Percentiles rank a stretch among this genome's conserved stretches.
phyloP scores from a whole-genome alignment of 768 basidiomycete genomes.

The Candolleomyces efflorescens region DNA sequence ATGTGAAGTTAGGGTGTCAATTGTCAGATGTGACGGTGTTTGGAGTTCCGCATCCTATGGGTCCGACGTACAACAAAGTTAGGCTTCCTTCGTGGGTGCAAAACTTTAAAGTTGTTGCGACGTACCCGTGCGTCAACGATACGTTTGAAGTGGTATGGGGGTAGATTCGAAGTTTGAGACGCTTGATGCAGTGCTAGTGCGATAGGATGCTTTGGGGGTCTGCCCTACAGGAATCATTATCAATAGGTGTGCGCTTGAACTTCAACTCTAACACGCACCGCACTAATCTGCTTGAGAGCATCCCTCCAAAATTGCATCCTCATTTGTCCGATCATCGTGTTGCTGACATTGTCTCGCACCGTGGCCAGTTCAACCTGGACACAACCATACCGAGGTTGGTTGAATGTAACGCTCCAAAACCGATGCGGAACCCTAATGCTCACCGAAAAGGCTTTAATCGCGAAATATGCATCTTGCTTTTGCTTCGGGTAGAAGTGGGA shows the following conservation, averaged over 20 bases:
- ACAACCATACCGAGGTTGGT: slow-evolving; percentile 6
- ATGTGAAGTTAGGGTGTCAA: slow-evolving; percentile 64
- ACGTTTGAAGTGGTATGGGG: slow-evolving; percentile 74
- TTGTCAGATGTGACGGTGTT: slow-evolving; percentile 59
- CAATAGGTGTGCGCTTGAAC: slow-evolving; percentile 11
- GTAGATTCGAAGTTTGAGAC: slow-evolving; percentile 44
- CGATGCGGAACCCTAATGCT: slow-evolving; percentile 19
- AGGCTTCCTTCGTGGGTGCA: slow-evolving; percentile 6
- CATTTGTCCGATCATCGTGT: slow-evolving; percentile 72
- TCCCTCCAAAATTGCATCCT: slow-evolving; percentile 88
- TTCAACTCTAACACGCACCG: slow-evolving; percentile 40
- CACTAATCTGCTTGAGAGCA: slow-evolving; percentile 60
- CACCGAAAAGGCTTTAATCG: slow-evolving; percentile 81
- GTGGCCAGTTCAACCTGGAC: slow-evolving; percentile 71
- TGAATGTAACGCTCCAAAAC: neutral
- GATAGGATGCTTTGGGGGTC: slow-evolving; percentile 76
- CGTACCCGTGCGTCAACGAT: slow-evolving; percentile 82
- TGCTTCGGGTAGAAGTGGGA: slow-evolving; percentile 69
- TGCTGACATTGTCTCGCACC: slow-evolving; percentile 73
- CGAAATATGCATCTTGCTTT: slow-evolving; percentile 66
- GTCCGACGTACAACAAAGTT: slow-evolving; percentile 13
- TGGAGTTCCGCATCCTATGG: slow-evolving; percentile 62
- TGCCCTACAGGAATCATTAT: slow-evolving; percentile 42
- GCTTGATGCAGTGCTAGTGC: slow-evolving; percentile 67
- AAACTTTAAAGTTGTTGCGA: slow-evolving; percentile 12